Evolutionary conservation across 345 rosid species (phyloP).

Genomic region (Pelargonium nanum): DNA sequence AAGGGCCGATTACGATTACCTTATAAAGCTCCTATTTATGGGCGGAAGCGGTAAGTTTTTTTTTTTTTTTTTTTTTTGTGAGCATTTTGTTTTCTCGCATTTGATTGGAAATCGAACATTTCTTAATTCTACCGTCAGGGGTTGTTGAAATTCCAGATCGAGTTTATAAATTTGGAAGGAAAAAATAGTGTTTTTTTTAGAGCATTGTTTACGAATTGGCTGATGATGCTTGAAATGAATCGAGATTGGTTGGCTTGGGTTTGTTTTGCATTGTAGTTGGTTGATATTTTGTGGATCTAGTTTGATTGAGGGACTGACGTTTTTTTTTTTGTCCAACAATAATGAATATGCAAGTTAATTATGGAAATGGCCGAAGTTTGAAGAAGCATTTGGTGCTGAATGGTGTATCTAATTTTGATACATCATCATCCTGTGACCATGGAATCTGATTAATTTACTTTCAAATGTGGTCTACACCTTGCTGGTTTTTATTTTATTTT

Average conservation of each 20-base stretch:
- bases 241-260: background rate
- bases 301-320: background rate
- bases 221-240: background rate
- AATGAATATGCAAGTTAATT: background rate
- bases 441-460: too few species aligned
- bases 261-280: background rate
- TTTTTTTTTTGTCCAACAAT: too few species aligned
- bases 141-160: background rate
- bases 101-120: too few species aligned
- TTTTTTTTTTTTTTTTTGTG: background rate
- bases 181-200: background rate
- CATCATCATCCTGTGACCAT: background rate
- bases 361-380: background rate
- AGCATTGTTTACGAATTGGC: background rate
- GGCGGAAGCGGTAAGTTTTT: background rate
- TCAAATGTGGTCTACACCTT: background rate
- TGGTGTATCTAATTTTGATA: background rate
- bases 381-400: background rate
- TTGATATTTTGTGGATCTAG: background rate
- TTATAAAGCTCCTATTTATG: background rate
- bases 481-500: background rate
- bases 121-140: too few species aligned
- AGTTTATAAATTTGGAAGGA: background rate
- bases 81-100: background rate
- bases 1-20: background rate